Percentiles rank a stretch among this genome's conserved stretches.
Evolutionary conservation across 352 stramenopile species (phyloP).

Genomic region (Phytophthora agathidicida): DNA sequence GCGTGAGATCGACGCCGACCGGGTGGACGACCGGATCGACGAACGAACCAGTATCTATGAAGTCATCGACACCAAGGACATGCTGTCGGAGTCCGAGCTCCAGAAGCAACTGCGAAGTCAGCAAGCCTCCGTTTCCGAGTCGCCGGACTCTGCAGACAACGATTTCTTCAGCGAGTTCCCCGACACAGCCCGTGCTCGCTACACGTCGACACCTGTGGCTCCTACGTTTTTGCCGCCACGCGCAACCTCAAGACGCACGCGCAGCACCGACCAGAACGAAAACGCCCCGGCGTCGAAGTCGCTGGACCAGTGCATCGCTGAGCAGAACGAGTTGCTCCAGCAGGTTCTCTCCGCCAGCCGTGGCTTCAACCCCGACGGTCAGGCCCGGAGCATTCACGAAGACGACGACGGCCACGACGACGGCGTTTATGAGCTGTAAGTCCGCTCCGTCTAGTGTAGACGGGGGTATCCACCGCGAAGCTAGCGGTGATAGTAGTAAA

Average conservation of each 20-base stretch:
- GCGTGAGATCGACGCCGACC: conserved; percentile 16
- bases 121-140: conserved; percentile 17
- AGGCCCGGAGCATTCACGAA: conserved; percentile 19
- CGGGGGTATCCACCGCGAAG: conserved; percentile 20
- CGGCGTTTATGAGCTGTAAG: conserved; percentile 40
- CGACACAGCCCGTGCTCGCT: conserved; percentile 23
- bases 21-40: conserved; percentile 22
- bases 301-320: conserved; percentile 43
- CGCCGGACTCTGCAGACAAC: conserved; percentile 8
- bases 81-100: conserved; percentile 34
- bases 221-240: conserved; percentile 15
- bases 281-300: conserved; percentile 25
- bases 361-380: conserved; percentile 22
- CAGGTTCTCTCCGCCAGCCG: conserved; percentile 42
- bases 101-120: conserved; percentile 31
- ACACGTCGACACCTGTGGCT: conserved; percentile 35
- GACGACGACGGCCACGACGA: conserved; percentile 32
- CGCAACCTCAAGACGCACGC: conserved; percentile 26
- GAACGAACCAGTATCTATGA: conserved; percentile 48
- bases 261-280: conserved; percentile 32
- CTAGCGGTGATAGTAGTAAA: conserved; percentile 24
- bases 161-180: conserved; percentile 26
- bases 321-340: conserved; percentile 48
- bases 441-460: conserved; percentile 3
- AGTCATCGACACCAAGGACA: conserved; percentile 48